phyloP scores from a whole-genome alignment of 495 filamentous ascomycete genomes.

The Penicillium subrubescens region DNA sequence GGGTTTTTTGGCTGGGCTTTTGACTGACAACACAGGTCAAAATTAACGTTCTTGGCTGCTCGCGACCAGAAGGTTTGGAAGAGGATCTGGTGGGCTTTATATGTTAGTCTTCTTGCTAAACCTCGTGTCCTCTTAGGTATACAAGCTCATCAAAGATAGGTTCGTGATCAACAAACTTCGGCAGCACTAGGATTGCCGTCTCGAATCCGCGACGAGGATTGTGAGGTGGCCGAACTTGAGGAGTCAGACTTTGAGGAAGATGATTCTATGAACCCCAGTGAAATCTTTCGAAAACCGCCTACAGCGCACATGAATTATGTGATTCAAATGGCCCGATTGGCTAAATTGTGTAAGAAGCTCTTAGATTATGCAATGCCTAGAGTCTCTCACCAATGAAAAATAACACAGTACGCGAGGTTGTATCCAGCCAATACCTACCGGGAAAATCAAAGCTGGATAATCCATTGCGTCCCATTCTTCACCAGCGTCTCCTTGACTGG shows the following conservation, averaged over 20 bases:
- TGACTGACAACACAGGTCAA: conserved; percentile 33
- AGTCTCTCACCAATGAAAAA: too few relatives aligned
- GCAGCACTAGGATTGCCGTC: conserved; percentile 42
- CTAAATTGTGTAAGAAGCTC: conserved; percentile 36
- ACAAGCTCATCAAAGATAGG: conserved; percentile 16
- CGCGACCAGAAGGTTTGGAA: conserved; percentile 43
- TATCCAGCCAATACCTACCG: conserved; percentile 45
- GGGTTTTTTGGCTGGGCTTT: conserved; percentile 6
- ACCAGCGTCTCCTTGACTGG: conserved; percentile 38
- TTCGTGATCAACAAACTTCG: conserved; percentile 45
- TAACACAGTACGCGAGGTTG: conserved; percentile 40
- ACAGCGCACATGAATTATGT: conserved; percentile 39
- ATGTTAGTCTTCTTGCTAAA: conserved; percentile 28
- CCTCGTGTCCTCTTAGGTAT: too few relatives aligned
- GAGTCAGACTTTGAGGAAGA: conserved; percentile 39
- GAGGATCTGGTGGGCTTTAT: conserved; percentile 53
- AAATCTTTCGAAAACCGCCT: conserved; percentile 34
- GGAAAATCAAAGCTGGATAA: conserved; percentile 31
- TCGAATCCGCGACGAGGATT: conserved; percentile 50
- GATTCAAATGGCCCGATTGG: conserved; percentile 46
- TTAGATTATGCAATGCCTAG: too few relatives aligned
- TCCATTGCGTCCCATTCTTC: conserved; percentile 30
- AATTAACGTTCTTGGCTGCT: conserved; percentile 35
- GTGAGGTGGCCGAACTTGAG: conserved; percentile 45
- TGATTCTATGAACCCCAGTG: conserved; percentile 24